phyloP scores from a whole-genome alignment of 495 filamentous ascomycete species.

The Penicillium tannophilum region DNA sequence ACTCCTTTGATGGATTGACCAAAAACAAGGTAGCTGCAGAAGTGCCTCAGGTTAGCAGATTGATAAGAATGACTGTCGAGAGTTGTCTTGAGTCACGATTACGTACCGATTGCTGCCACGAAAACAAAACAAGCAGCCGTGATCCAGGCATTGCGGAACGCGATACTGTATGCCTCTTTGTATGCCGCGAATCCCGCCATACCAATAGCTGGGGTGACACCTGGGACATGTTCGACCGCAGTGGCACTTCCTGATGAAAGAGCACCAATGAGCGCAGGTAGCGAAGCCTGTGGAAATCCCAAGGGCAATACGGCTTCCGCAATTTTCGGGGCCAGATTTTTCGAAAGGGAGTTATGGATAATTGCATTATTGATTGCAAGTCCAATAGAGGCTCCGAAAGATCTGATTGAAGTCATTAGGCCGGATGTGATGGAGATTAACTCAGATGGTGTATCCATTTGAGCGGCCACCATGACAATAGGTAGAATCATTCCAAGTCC shows the following conservation, averaged over 20 bases:
- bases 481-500: not conserved
- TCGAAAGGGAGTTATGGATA: not conserved
- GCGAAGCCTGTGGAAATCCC: not conserved
- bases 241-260: not conserved
- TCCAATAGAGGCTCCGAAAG: not conserved
- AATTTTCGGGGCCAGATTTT: not conserved
- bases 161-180: not conserved
- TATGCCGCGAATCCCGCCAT: not conserved
- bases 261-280: not conserved
- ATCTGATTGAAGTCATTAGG: not conserved
- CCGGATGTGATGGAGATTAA: not conserved
- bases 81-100: not conserved
- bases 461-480: slow-evolving; percentile 1
- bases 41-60: not conserved
- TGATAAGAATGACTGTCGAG: too few relatives aligned
- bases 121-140: not conserved
- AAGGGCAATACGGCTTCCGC: not conserved
- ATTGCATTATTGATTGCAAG: not conserved
- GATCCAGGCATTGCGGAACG: not conserved
- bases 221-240: not conserved
- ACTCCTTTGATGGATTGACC: not conserved
- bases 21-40: not conserved
- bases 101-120: not conserved
- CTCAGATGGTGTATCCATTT: not conserved
- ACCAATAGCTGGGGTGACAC: not conserved